Base-by-base conservation (phyloP, 345 rosid genomes). In the Eucalyptus pauciflora region DNA sequence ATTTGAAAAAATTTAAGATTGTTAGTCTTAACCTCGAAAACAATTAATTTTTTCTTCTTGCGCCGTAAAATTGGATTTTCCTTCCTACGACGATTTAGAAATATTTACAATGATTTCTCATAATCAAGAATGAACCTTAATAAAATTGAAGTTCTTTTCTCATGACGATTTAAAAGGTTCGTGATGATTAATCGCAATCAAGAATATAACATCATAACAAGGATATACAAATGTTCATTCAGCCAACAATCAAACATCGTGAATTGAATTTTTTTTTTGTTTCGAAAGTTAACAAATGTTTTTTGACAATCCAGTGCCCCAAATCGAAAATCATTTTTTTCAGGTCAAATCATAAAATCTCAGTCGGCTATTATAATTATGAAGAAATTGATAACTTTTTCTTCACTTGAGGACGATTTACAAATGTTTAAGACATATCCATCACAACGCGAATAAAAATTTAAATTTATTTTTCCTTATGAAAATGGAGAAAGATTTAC, bases 1-100 rank as follows among this genome's bases (percentile, higher is more conserved):
- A 76, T 11, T 41, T 20, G 45, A 1, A 7, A 76, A 11, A 7
- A 71, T 5, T 10, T 41, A 17, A 2, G 15, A 37, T 20, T 37
- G 81, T 5, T 6, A 9, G 14, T 76, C 85, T 41, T 41, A 20
- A 33, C 13, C 45, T 69, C 1, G 0, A 33, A 69, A 33, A 17
- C 3, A 33, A 62, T 3, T 64, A 29, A 15, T 64, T 14, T 13
- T n/a, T 15, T 2, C 16, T n/a, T n/a, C 37, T 2, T 0, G 0
- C 5, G 2, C 2, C 0, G 0, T 37, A 20, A 76, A 37, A 37
- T 37, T 76, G 15, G 20, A 37, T 20, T 20, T 76, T 76, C 22
- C 4, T 37, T 37, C 4, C 15, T 3, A 76, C 2, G 5, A 3
- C 0, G 1, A 33, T 33, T 37, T 20, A 37, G 5, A 41, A 76